Base-by-base conservation (phyloP, 805 yeast genomes). In the Cyberlindnera misumaiensis region DNA sequence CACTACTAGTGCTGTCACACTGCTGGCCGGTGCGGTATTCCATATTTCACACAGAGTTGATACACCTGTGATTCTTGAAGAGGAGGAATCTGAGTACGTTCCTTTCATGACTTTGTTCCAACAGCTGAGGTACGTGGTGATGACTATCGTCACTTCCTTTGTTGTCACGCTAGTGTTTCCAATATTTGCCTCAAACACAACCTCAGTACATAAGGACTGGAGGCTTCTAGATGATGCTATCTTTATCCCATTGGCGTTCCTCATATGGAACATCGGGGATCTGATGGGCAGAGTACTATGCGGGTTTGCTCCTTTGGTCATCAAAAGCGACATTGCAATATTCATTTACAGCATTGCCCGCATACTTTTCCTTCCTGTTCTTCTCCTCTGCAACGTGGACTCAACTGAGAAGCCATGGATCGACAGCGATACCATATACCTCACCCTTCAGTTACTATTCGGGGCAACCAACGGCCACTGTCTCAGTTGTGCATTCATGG, bases 241-340 rank as follows among this genome's bases (percentile, higher is more conserved):
- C 27, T 80, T 73, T 53, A 73, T 86, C 13, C 97, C 97, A 3
- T 58, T 87, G 36, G 79, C 86, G 3, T 87, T 82, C 56, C 64
- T 89, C 16, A 58, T 83, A 12, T 90, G 98, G 98, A 90, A 90
- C 59, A 40, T 76, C 11, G 97, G 97, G 14, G 98, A 90, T 56
- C 65, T 93, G 20, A 59, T 67, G 3, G 97, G 97, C 2, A 68
- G 98, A 34, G 56, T 86, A 4, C 44, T 71, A 27, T 78, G 96
- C 68, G 77, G 84, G 2, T 56, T 51, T 37, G 60, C 64, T 1
- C 26, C 44, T 11, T 59, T 71, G 43, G 71, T 68, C 12, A 62
- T 83, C 13, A 49, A 49, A 10, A 59, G 60, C 25, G 76, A 77
- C 13, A 42, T 47, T 5, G 59, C 55, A 11, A 59, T 83, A 40